A percentile compares a stretch with the other conserved stretches of the same genome.
Evolutionary conservation across 2,329 filamentous ascomycete genomes (phyloP).

Genomic region (Colletotrichum sp.): DNA sequence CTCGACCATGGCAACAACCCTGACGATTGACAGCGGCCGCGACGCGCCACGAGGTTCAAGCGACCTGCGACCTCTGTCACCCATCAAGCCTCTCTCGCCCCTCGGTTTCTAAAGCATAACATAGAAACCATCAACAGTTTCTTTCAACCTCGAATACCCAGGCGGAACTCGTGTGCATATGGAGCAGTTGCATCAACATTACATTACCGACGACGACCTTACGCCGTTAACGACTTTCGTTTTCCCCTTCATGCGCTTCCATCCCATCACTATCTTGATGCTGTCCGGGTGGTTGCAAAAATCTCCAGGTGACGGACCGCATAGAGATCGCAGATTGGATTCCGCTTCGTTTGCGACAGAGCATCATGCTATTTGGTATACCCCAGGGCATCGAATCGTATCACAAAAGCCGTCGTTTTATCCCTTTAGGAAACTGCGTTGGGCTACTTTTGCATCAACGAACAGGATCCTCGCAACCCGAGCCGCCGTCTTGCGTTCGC

Average conservation of each 20-base stretch:
- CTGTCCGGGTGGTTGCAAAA: background rate
- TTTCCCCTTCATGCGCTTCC: background rate
- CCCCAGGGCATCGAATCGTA: conserved; percentile 19
- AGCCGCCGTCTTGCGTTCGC: background rate
- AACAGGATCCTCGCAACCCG: background rate
- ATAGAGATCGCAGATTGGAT: background rate
- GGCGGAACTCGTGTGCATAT: conserved; percentile 17
- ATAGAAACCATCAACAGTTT: conserved; percentile 19
- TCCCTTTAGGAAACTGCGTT: conserved; percentile 16
- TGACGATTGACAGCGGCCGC: conserved; percentile 50
- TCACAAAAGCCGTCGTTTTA: conserved; percentile 22
- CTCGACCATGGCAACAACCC: conserved; percentile 48
- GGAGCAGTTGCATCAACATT: conserved; percentile 5
- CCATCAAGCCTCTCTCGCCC: conserved; percentile 70
- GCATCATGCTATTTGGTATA: conserved; percentile 21
- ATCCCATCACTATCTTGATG: background rate
- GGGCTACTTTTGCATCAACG: background rate
- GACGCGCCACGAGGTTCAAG: conserved; percentile 38
- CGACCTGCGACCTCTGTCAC: conserved; percentile 63
- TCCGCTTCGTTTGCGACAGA: conserved; percentile 14
- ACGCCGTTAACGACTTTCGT: conserved; percentile 37
- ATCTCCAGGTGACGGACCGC: background rate
- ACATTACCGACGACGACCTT: conserved; percentile 36
- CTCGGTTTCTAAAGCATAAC: conserved; percentile 53
- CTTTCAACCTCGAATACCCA: conserved; percentile 18